Evolutionary conservation across 768 basidiomycete species (phyloP), one percentile per base, ranked within the genome.

Genomic region (Chiua virens): DNA sequence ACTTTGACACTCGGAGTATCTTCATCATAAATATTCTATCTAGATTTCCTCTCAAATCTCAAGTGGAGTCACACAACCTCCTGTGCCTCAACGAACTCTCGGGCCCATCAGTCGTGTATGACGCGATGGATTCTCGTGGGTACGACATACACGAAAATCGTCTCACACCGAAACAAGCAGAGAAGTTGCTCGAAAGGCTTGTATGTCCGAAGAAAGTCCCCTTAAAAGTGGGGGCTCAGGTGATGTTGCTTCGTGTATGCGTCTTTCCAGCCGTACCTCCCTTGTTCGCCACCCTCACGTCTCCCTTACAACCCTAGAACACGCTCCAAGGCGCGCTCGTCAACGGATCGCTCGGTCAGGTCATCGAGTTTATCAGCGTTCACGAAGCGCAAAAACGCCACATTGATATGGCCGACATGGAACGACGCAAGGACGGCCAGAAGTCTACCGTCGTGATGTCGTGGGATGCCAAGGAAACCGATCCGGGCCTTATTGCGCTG

Each of bases 311-410:
- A 23, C 38, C 39, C 14, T 25, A 73, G 73, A 73, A 73, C 49
- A 61, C 69, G 49, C 25, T 39, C 1, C 62, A 69, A 52, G 67
- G 66, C 1, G 42, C 22, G 20, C 63, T 73, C 23, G 97, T 98
- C 47, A 99, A 99, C 61, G 96, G 96, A 0, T 91, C 86, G 43
- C 85, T 97, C 72, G 97, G 96, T 11, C 84, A 81, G 41, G 81
- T 99, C 18, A 30, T 64, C 8, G 69, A 67, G 22, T 73, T 75
- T 46, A 54, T 63, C 22, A 41, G 58, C 17, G 18, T 56, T 23
- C 65, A 60, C 20, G 69, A 73, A 8, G 73, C 74, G 3, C 54
- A 54, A 28, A 1, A 43, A 11, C 57, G 59, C 17, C 45, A 55
- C 35, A 64, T 72, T 18, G 55, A 45, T 17, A 59, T 74, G 5